Base-by-base conservation (phyloP, 1,284 basidiomycete species). In the Fomitopsis pinicola region DNA sequence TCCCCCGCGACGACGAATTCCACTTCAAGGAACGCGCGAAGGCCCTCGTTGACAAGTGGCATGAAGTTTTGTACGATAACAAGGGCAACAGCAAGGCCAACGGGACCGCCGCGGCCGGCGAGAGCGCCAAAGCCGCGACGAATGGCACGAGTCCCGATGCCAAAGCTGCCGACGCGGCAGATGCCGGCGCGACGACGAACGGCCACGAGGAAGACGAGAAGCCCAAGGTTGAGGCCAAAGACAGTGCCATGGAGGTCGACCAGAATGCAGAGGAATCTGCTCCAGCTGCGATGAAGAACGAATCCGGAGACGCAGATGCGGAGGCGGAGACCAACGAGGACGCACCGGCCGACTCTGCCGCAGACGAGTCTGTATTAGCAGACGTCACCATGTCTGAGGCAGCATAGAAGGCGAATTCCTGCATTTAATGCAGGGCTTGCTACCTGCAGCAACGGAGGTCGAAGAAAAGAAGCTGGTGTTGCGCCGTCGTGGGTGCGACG, bases 1-100 rank as follows among this genome's bases (percentile, higher is more conserved):
- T 97, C 28, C 94, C 96, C 14, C 81, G 87, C 60, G 91, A 98
- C 70, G 88, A 86, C 42, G 88, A 97, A 72, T 94, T 89, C 81
- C 83, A 91, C 67, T 96, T 98, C 82, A 88, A 88, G 59, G 83
- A 88, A 30, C 89, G 96, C 55, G 89, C 90, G 2, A 85, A 86
- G 68, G 81, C 80, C 2, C 76, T 92, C 28, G 88, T 92, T 44
- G 85, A 91, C 69, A 86, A 84, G 68, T 92, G 91, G 89, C 86
- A 89, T 64, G 80, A 80, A 35, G 83, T 87, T 59, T 70, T 87
- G 28, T 81, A 80, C 59, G 77, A 81, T 28, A 80, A 76, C 66
- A 84, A 84, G 70, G 35, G n/a, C 14, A 40, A 15, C 38, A 40
- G 38, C 52, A 54, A 54, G 52, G 67, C 69, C 40, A 76, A 78